These are phyloP conservation scores for Globisporangium nodosum DNA, from an alignment of 352 stramenopile species.

Conservation along the genomic window DNA sequence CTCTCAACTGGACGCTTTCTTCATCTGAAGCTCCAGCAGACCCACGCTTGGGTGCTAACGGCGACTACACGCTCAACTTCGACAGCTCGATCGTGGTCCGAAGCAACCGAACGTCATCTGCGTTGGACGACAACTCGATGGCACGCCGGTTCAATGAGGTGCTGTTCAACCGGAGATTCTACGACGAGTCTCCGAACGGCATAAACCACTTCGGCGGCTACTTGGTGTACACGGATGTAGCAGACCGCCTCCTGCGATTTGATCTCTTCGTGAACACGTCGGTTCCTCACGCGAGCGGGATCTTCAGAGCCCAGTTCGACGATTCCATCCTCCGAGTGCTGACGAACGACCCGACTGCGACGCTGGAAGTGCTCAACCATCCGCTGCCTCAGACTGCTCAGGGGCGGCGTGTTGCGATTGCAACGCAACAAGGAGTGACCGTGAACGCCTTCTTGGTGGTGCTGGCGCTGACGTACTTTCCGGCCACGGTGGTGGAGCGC, in stretches of 20 bases:
- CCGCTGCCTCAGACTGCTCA: conserved; percentile 38
- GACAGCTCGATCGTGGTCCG: conserved; percentile 25
- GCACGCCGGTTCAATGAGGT: conserved; percentile 25
- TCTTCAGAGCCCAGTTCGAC: conserved; percentile 54
- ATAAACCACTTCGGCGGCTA: conserved; percentile 31
- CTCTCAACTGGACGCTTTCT: not conserved
- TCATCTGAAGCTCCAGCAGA: too few species aligned
- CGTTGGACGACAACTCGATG: not conserved
- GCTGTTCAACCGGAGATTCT: conserved; percentile 19
- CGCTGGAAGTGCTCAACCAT: conserved; percentile 41
- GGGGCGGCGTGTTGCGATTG: conserved; percentile 37
- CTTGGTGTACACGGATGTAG: conserved; percentile 20
- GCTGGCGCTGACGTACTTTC: conserved; percentile 88
- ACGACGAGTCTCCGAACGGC: conserved; percentile 17
- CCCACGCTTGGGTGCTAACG: not conserved
- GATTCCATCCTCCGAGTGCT: conserved; percentile 22
- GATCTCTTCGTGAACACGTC: conserved; percentile 48
- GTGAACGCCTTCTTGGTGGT: conserved; percentile 40
- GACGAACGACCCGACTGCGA: conserved; percentile 7
- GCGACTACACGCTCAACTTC: conserved; percentile 16
- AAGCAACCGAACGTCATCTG: conserved; percentile 14
- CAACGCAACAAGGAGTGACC: conserved; percentile 27
- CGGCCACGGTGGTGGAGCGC: conserved; percentile 87
- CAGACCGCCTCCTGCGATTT: conserved; percentile 33
- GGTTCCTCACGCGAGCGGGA: conserved; percentile 24